phyloP scores from a whole-genome alignment of 2,329 filamentous ascomycete genomes.

The Zymoseptoria pseudotritici region DNA sequence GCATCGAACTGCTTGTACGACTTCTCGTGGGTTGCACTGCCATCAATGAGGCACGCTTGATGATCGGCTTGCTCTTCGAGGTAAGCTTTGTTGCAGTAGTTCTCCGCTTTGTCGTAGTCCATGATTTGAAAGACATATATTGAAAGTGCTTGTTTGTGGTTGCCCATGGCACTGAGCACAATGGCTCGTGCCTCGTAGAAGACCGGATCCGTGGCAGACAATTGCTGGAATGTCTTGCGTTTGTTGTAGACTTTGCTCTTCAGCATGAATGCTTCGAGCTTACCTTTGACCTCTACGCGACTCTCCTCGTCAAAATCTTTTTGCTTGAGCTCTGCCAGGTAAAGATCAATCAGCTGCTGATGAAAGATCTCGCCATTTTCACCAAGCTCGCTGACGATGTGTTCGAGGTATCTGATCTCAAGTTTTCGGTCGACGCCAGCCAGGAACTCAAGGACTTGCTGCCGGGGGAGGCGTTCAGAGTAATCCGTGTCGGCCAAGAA shows the following conservation, averaged over 20 bases:
- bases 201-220: slow-evolving; percentile 71
- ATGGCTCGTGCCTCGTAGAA: slow-evolving; percentile 90
- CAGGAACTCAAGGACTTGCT: slow-evolving; percentile 68
- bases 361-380: slow-evolving; percentile 83
- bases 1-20: slow-evolving; percentile 37
- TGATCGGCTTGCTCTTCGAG: slow-evolving; percentile 40
- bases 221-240: slow-evolving; percentile 57
- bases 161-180: slow-evolving; percentile 87
- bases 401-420: slow-evolving; percentile 78
- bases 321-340: slow-evolving; percentile 48
- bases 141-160: slow-evolving; percentile 90
- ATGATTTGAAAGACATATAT: slow-evolving; percentile 95
- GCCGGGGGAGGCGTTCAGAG: slow-evolving; percentile 77
- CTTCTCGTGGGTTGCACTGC: slow-evolving; percentile 17
- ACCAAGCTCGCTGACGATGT: slow-evolving; percentile 79
- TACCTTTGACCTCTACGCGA: slow-evolving; percentile 37
- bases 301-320: slow-evolving; percentile 27
- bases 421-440: slow-evolving; percentile 60
- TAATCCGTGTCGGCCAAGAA: slow-evolving; percentile 93
- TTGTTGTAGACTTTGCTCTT: slow-evolving; percentile 70
- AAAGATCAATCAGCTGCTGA: slow-evolving; percentile 69
- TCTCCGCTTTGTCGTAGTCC: slow-evolving; percentile 83
- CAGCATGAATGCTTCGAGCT: slow-evolving; percentile 67
- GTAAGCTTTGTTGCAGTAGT: slow-evolving; percentile 91
- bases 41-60: slow-evolving; percentile 18